A percentile compares a stretch with the other conserved stretches of the same genome.
phyloP scores from a whole-genome alignment of 169 alveolate genomes.

The Cryptosporidium sp. region DNA sequence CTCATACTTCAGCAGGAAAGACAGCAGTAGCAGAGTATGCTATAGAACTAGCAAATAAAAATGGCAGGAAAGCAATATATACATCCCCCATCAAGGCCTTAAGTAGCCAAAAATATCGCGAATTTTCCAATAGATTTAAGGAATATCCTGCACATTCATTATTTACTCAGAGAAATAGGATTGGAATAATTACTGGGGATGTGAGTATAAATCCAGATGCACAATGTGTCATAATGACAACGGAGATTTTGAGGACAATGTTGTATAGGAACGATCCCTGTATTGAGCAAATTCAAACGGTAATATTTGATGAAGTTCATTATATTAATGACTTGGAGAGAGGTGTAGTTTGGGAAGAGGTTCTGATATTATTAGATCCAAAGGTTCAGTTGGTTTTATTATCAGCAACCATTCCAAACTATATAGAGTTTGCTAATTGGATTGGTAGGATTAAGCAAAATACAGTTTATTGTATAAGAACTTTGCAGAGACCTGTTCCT shows the following conservation, averaged over 20 bases:
- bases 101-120: slow-evolving; percentile 96
- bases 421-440: slow-evolving; percentile 98
- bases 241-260: slow-evolving; percentile 96
- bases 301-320: slow-evolving; percentile 99
- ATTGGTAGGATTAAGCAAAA: slow-evolving; percentile 93
- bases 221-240: slow-evolving; percentile 96
- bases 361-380: slow-evolving; percentile 94
- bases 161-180: slow-evolving; percentile 80
- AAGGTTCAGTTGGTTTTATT: slow-evolving; percentile 93
- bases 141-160: slow-evolving; percentile 72
- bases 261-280: slow-evolving; percentile 88
- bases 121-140: slow-evolving; percentile 86
- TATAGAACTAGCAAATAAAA: slow-evolving; percentile 93
- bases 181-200: slow-evolving; percentile 99
- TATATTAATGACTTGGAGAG: slow-evolving; percentile 95
- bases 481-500: slow-evolving; percentile 96
- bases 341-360: slow-evolving; percentile 99
- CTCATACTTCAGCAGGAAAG: slow-evolving; percentile 99
- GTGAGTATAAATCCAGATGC: slow-evolving; percentile 95
- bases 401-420: slow-evolving; percentile 98
- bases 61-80: slow-evolving; percentile 94
- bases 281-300: slow-evolving; percentile 94
- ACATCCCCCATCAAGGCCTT: slow-evolving; percentile 99
- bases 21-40: slow-evolving; percentile 99
- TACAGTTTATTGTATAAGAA: slow-evolving; percentile 93